A percentile compares a stretch with the other conserved stretches of the same genome.
phyloP scores from a whole-genome alignment of 495 filamentous ascomycete species.

The Tuber magnatum region DNA sequence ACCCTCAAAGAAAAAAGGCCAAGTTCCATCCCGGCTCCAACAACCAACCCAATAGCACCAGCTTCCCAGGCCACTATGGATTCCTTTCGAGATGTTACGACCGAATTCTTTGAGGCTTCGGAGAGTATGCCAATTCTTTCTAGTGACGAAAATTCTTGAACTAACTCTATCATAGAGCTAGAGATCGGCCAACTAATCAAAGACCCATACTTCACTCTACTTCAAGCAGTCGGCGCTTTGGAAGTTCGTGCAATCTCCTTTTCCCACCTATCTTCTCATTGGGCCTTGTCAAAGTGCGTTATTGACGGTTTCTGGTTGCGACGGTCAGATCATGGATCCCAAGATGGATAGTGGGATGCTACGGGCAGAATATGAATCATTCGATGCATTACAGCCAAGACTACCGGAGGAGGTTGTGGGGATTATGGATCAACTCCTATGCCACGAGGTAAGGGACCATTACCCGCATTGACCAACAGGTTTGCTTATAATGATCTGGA shows the following conservation, averaged over 20 bases:
- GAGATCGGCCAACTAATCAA: slow-evolving; percentile 76
- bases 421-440: slow-evolving; percentile 89
- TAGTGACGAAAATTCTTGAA: slow-evolving; percentile 4
- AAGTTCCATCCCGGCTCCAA: slow-evolving; percentile 32
- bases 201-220: slow-evolving; percentile 87
- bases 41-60: slow-evolving; percentile 45
- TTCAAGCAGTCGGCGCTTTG: slow-evolving; percentile 87
- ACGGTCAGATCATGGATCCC: slow-evolving; percentile 80
- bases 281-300: background rate
- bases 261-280: slow-evolving; percentile 1
- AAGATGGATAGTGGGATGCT: slow-evolving; percentile 96
- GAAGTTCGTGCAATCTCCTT: slow-evolving; percentile 57
- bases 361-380: slow-evolving; percentile 71
- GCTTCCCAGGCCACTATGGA: slow-evolving; percentile 22
- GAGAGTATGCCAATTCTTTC: slow-evolving; percentile 50
- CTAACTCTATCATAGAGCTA: slow-evolving; percentile 51
- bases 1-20: slow-evolving; percentile 24
- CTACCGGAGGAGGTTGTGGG: slow-evolving; percentile 74
- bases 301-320: slow-evolving; percentile 8
- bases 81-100: slow-evolving; percentile 60
- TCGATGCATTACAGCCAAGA: slow-evolving; percentile 49
- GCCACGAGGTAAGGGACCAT: slow-evolving; percentile 61
- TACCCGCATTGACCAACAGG: background rate
- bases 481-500: slow-evolving; percentile 25
- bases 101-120: slow-evolving; percentile 63